These are phyloP conservation scores for Thamnidium elegans DNA, from an alignment of 192 early-diverging fungal genomes.

Conservation along the genomic window DNA sequence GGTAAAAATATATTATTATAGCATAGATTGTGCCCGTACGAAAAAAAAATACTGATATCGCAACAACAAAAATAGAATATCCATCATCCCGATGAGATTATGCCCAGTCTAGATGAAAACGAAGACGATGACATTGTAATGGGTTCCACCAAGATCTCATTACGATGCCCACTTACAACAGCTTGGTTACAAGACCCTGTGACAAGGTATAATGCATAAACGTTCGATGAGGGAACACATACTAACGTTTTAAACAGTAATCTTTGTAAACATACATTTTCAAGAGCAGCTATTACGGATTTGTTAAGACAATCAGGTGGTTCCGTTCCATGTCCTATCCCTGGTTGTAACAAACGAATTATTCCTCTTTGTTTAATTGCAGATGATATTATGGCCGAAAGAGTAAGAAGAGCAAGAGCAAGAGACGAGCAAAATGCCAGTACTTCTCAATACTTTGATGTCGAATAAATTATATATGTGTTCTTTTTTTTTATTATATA, in stretches of 20 bases:
- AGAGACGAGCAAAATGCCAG: background rate
- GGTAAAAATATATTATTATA: slow-evolving; percentile 27
- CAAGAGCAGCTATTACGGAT: slow-evolving; percentile 21
- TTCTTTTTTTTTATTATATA: background rate
- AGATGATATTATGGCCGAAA: slow-evolving; percentile 3
- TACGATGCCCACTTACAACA: slow-evolving; percentile 34
- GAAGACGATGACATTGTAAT: slow-evolving; percentile 35
- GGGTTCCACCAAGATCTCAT: slow-evolving; percentile 19
- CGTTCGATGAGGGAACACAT: background rate
- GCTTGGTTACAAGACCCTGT: slow-evolving; percentile 31
- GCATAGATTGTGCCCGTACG: background rate
- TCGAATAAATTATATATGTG: slow-evolving; percentile 8
- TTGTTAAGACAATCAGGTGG: background rate
- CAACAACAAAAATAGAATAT: slow-evolving; percentile 29
- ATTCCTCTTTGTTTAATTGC: background rate
- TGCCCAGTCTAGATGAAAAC: slow-evolving; percentile 15
- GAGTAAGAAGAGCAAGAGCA: slow-evolving; percentile 14
- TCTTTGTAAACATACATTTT: slow-evolving; percentile 31
- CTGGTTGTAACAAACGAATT: slow-evolving; percentile 25
- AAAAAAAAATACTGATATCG: background rate
- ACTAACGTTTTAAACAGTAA: slow-evolving; percentile 1
- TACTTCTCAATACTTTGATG: slow-evolving; percentile 5
- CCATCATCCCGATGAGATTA: slow-evolving; percentile 27
- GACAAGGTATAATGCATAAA: slow-evolving; percentile 18
- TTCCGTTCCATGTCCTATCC: slow-evolving; percentile 19